Evolutionary conservation across 176 grass and related monocot genomes (phyloP), one percentile per base, ranked within the genome.

Genomic region (Rhynchospora pubera): DNA sequence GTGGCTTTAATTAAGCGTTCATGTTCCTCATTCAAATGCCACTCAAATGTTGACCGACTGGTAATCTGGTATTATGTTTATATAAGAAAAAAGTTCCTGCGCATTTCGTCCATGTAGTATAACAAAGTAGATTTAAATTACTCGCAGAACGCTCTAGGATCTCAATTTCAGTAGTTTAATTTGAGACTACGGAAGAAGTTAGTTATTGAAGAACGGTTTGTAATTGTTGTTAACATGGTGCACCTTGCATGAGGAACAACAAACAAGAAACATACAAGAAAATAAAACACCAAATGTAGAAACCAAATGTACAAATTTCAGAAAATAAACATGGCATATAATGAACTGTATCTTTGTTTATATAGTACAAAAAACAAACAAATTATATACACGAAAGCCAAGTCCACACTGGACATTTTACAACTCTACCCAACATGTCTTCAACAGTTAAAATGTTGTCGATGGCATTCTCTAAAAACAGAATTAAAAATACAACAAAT

Each of bases 381-480:
- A 82, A 82, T 82, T 82, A 82, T 82, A 24, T 82, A 82, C 79
- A 82, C 44, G 3, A 82, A 2, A 82, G 6, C 55, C 13, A 1
- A 55, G 72, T 32, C 48, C 23, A 23, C 23, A 32, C 19, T 82
- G 32, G 9, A 42, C 58, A 63, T 64, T 76, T 76, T 66, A 64
- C 79, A 82, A 23, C 22, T 48, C 61, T 64, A 65, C 61, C 16
- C 61, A 82, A 62, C 57, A 82, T 82, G 61, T 65, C 79, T 65
- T 50, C 59, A 82, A 82, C 79, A 82, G 15, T 53, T 82, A 82
- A 82, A 81, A 81, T 15, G 65, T 82, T 50, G 79, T 82, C 79
- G 44, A 82, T 30, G 59, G 79, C 79, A 82, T 82, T 65, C 39
- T 65, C 34, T 55, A 9, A 81, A 39, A 62, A 81, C 44, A 65